Evolutionary conservation across 176 grass and related monocot genomes (phyloP), one percentile per base, ranked within the genome.

Genomic region (Hordeum vulgare): DNA sequence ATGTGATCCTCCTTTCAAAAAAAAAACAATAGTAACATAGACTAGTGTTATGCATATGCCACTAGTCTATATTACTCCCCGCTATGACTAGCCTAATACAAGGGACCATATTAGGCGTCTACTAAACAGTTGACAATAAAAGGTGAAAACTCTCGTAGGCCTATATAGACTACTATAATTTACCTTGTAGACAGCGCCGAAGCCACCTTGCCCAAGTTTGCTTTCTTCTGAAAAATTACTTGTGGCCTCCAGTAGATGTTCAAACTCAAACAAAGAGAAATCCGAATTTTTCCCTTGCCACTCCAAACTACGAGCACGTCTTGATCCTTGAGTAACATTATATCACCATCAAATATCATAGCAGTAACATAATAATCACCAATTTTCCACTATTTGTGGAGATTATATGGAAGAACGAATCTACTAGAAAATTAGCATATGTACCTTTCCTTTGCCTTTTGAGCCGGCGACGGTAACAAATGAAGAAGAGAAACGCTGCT

Each of bases 121-220:
- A 24, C 41, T 51, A 23, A 21, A 9, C 27, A 64, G 27, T 44
- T 63, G 23, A 27, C 25, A 51, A 29, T 17, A 29, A 74, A 74
- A 29, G 35, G 40, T 75, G 10, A 34, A 75, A 75, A 35, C 37
- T 56, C 44, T 51, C 7, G 18, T 5, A 49, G 53, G 14, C 14
- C 4, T 70, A 24, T 18, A n/a, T n/a, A n/a, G n/a, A 54, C 17
- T 56, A 56, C 6, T 74, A 39, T 74, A 39, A 56, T 84, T 37
- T 86, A 90, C 89, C 89, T 87, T 87, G 3, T 90, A 90, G 11
- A 90, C 88, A 75, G 79, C 25, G 9, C 88, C 88, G 61, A 90
- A 90, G 4, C 89, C 89, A 76, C 89, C 89, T 71, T 83, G 51
- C 53, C 86, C 80, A 53, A 88, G 86, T 72, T 71, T 83, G 64